Percentiles rank a stretch among this genome's conserved stretches.
phyloP scores from a whole-genome alignment of 345 rosid genomes.

The Sapria himalayana region DNA sequence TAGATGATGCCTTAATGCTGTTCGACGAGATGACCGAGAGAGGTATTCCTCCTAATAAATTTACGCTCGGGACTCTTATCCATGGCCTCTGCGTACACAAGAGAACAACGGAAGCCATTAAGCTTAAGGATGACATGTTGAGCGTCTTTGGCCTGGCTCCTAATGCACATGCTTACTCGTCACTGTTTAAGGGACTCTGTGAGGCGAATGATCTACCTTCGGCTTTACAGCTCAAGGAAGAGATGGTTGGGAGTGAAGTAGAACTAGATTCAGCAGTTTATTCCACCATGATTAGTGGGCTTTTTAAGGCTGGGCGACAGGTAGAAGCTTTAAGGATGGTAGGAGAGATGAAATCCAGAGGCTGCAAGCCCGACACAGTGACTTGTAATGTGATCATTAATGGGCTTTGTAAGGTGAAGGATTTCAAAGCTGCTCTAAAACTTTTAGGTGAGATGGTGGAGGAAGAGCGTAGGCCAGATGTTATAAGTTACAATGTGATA shows the following conservation, averaged over 20 bases:
- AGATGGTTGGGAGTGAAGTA: conserved; percentile 23
- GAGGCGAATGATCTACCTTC: conserved; percentile 18
- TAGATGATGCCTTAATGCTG: conserved; percentile 29
- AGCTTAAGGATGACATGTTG: conserved; percentile 45
- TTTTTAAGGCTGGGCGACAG: conserved; percentile 29
- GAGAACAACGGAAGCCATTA: conserved; percentile 39
- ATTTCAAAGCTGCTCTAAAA: conserved; percentile 29
- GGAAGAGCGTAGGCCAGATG: conserved; percentile 39
- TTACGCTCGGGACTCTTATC: conserved; percentile 43
- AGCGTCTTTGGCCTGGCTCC: conserved; percentile 20
- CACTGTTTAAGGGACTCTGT: conserved; percentile 42
- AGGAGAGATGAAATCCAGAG: conserved; percentile 39
- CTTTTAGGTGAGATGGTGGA: conserved; percentile 37
- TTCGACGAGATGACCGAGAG: conserved; percentile 47
- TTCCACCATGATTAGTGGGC: conserved; percentile 32
- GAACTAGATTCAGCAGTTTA: conserved; percentile 32
- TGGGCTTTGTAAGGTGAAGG: conserved; percentile 27
- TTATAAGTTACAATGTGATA: conserved; percentile 43
- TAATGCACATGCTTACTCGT: conserved; percentile 18
- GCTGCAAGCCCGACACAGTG: conserved; percentile 33
- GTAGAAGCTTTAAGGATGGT: conserved; percentile 24
- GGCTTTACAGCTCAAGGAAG: conserved; percentile 50
- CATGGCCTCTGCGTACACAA: conserved; percentile 25
- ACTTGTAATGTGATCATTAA: conserved; percentile 48
- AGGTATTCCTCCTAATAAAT: conserved; percentile 22